Base-by-base conservation (phyloP, 2,329 filamentous ascomycete species). In the Penicillium sp. region DNA sequence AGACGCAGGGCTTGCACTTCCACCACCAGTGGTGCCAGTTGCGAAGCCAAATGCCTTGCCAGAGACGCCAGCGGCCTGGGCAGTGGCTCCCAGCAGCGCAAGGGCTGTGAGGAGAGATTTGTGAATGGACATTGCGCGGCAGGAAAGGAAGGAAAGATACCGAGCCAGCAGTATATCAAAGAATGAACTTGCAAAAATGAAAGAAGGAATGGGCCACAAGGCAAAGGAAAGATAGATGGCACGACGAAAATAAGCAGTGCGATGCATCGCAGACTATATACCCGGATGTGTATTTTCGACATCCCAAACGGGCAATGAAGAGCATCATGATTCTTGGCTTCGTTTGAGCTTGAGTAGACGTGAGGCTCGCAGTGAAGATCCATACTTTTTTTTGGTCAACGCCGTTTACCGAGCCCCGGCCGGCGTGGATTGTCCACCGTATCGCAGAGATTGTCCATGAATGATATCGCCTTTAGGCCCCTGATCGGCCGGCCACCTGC, bases 1-100 rank as follows among this genome's bases (percentile, higher is more conserved):
- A 51, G 81, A 78, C 6, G 79, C 80, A 32, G 80, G 67, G 3
- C 72, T 68, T 10, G 80, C 82, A 53, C 61, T 73, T 48, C 82
- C 83, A 60, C 84, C 84, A 40, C 84, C 84, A 8, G 84, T 86
- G 20, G 82, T 80, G 42, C 80, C 80, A 46, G 67, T 65, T 9
- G 75, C 78, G 53, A 79, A 80, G 29, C 78, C 78, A 46, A 75
- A 70, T 7, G 76, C 64, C 26, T 69, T 58, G 7, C 66, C 63
- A 7, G 58, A 53, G 13, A 68, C 64, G 7, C 60, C 57, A 15
- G 61, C 52, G 21, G 63, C 62, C 5, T 51, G 52, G 8, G 51
- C 55, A 27, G 54, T 54, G n/a, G 46, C 56, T 34, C 59, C 52
- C 9, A 66, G 37, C 12, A 66, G 46, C 30, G 58, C 55, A n/a